Base-by-base conservation (phyloP, 202 grass and related monocot species). In the Zizania palustris region DNA sequence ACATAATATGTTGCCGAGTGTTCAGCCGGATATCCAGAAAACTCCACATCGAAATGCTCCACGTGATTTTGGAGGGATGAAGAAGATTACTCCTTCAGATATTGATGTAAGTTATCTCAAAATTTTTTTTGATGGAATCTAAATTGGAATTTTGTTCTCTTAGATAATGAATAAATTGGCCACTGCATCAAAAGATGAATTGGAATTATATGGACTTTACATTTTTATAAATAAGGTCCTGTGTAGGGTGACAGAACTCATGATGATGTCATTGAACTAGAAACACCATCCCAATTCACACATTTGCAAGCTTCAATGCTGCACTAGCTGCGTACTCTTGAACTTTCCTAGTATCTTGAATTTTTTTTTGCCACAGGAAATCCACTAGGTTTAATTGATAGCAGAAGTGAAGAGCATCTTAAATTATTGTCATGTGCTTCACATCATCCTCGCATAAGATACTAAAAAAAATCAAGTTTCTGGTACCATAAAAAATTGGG, bases 11-110 rank as follows among this genome's bases (percentile, higher is more conserved):
- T 44, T 61, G 7, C 44, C 66, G 43, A 74, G 87, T 70, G 72
- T 71, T 67, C 77, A 69, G 73, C 21, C 7, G 7, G 51, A 57
- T 76, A 54, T 15, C 56, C 71, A 69, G 35, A 77, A 40, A 81
- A 65, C 37, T 44, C 54, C 55, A 21, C 78, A 80, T 76, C 53
- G 75, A 71, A 83, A 82, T 85, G 68, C 73, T 78, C 78, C 84
- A 73, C 74, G 73, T 56, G 85, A 88, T 73, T 86, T 76, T 88
- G 83, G 79, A 71, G 85, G 78, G 50, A 87, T 90, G 61, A 90
- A 66, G 41, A 90, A 87, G 78, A 90, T 90, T 65, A 60, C 75
- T 82, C 87, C 91, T 81, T 84, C 85, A 78, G 89, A 95, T 75
- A 64, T 88, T 72, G 83, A 88, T 60, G 89, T 95, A 89, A 85